phyloP scores from a whole-genome alignment of 495 filamentous ascomycete species.

The Lophiotrema nucula region DNA sequence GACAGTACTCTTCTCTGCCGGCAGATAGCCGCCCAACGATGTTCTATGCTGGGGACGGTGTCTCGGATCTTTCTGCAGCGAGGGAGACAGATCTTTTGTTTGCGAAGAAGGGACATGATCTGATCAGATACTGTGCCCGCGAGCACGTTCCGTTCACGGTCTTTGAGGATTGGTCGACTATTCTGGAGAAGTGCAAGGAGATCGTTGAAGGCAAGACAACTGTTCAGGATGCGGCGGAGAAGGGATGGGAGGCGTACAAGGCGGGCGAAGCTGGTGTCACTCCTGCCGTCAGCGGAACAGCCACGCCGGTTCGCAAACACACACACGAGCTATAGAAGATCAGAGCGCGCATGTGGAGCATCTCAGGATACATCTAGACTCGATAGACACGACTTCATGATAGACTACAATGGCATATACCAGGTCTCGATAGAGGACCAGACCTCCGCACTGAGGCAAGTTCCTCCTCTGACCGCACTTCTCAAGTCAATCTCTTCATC shows the following conservation, averaged over 20 bases:
- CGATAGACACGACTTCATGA: no score
- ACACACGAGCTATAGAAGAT: no score
- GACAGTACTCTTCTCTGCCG: slow-evolving; percentile 72
- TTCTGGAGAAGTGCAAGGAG: slow-evolving; percentile 69
- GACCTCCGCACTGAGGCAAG: no score
- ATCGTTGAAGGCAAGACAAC: slow-evolving; percentile 54
- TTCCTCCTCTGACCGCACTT: no score
- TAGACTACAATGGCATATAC: no score
- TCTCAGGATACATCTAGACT: no score
- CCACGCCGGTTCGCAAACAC: no score
- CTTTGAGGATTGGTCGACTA: slow-evolving; percentile 75
- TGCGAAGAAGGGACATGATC: slow-evolving; percentile 83
- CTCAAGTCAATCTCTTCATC: no score
- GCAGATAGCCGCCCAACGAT: slow-evolving; percentile 66
- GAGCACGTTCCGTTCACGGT: slow-evolving; percentile 76
- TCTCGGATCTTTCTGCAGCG: slow-evolving; percentile 84
- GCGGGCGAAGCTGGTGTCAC: slow-evolving; percentile 37
- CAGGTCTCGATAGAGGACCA: no score
- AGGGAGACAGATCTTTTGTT: slow-evolving; percentile 86
- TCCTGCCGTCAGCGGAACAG: no score
- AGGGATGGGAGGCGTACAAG: slow-evolving; percentile 42
- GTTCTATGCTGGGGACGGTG: slow-evolving; percentile 89
- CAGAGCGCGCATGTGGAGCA: no score
- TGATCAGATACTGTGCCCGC: slow-evolving; percentile 76
- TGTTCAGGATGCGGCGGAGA: slow-evolving; percentile 41